These are phyloP conservation scores for Teratosphaeria nubilosa DNA, from an alignment of 2,329 filamentous ascomycete species.

Conservation along the genomic window DNA sequence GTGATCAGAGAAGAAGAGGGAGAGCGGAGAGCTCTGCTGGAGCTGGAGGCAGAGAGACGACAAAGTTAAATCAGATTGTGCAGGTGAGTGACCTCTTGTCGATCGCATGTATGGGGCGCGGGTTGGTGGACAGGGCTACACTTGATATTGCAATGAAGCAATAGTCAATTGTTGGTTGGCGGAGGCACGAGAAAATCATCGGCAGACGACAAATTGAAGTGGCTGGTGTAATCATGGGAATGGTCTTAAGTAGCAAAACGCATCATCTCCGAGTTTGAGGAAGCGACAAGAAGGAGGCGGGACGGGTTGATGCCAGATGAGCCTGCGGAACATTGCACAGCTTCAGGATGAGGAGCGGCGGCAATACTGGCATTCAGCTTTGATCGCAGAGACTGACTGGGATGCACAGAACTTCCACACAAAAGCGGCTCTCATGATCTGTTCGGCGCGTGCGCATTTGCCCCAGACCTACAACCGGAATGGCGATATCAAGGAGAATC, in stretches of 20 bases:
- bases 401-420: slow-evolving; percentile 69
- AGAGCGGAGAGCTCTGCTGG: slow-evolving; percentile 33
- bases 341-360: too few relatives aligned
- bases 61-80: slow-evolving; percentile 87
- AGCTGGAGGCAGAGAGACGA: slow-evolving; percentile 46
- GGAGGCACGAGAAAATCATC: too few relatives aligned
- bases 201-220: too few relatives aligned
- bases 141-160: background rate
- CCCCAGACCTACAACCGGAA: slow-evolving; percentile 47
- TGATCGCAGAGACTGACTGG: slow-evolving; percentile 5
- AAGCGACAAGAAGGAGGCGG: too few relatives aligned
- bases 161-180: background rate
- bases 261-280: too few relatives aligned
- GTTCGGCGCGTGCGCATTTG: slow-evolving; percentile 69
- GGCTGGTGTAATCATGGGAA: too few relatives aligned
- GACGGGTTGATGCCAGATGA: too few relatives aligned
- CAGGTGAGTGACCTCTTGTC: slow-evolving; percentile 48
- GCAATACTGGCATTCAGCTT: background rate
- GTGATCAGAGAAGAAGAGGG: slow-evolving; percentile 23
- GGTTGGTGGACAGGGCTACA: background rate
- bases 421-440: slow-evolving; percentile 74
- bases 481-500: slow-evolving; percentile 61
- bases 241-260: too few relatives aligned
- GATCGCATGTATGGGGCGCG: background rate
- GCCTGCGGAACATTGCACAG: too few relatives aligned